phyloP scores from a whole-genome alignment of 164 flowering plant genomes.

The Stephania cephalantha region DNA sequence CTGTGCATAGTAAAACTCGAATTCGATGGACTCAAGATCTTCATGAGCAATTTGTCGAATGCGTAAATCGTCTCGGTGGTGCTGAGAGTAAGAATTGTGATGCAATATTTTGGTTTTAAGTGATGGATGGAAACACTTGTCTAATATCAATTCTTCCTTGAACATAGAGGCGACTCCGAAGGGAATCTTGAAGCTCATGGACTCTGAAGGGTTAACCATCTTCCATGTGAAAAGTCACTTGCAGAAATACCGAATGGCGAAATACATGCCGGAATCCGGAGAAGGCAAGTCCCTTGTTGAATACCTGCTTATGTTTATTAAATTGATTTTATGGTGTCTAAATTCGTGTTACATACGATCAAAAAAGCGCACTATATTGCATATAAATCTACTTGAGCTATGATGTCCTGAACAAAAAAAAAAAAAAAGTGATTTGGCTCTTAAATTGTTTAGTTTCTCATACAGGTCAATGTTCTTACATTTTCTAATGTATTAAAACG shows the following conservation, averaged over 20 bases:
- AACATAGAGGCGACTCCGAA: slow-evolving; percentile 87
- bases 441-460: background rate
- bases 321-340: background rate
- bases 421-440: background rate
- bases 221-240: slow-evolving; percentile 93
- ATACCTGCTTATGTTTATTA: background rate
- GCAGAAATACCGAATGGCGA: slow-evolving; percentile 87
- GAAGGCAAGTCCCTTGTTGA: slow-evolving; percentile 35
- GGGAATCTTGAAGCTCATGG: slow-evolving; percentile 81
- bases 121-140: background rate
- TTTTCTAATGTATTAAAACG: background rate
- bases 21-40: slow-evolving; percentile 93
- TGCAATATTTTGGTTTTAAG: background rate
- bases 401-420: background rate
- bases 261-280: slow-evolving; percentile 54
- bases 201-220: slow-evolving; percentile 75
- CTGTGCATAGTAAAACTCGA: slow-evolving; percentile 46
- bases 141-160: slow-evolving; percentile 8
- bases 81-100: slow-evolving; percentile 67
- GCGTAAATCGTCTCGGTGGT: slow-evolving; percentile 84
- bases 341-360: background rate
- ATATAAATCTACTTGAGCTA: background rate
- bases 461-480: background rate
- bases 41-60: slow-evolving; percentile 82
- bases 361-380: background rate